Conservation (phyloP, 805 yeast genomes). For the Candida multigemmis region DNA sequence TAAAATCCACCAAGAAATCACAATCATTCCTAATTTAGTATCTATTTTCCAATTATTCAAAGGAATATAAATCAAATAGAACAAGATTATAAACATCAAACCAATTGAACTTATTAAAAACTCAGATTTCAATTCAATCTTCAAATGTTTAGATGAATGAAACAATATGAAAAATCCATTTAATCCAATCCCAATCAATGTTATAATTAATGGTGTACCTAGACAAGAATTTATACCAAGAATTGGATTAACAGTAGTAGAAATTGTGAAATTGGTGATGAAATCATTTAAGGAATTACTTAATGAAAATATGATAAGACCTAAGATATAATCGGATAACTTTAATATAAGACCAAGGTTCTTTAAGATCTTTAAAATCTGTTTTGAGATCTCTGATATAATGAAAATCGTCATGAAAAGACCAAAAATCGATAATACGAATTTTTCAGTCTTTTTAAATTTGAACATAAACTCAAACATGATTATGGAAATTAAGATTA, state of each 20-base stretch:
- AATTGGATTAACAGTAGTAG: conserved; percentile 25
- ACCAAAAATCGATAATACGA: no score
- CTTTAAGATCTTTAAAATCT: conserved; percentile 22
- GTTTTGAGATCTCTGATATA: conserved; percentile 15
- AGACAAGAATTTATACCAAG: conserved; percentile 43
- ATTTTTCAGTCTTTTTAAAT: no score
- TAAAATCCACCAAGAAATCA: conserved; percentile 9
- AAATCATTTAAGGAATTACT: conserved; percentile 47
- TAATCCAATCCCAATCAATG: conserved; percentile 42
- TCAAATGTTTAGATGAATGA: conserved; percentile 3
- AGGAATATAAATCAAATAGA: conserved; percentile 18
- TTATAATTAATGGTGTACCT: conserved; percentile 43
- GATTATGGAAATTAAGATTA: no score
- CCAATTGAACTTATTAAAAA: conserved; percentile 15
- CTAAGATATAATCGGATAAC: conserved; percentile 39
- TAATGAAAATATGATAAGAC: conserved; percentile 38
- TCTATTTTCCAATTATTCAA: conserved; percentile 25
- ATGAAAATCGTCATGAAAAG: conserved; percentile 15
- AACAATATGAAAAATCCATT: conserved; percentile 25
- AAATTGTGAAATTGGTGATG: conserved; percentile 39
- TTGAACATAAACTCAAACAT: no score
- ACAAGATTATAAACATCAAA: conserved; percentile 12
- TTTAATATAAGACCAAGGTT: conserved; percentile 35
- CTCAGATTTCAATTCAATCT: conserved; percentile 13
- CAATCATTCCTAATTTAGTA: conserved; percentile 15